Conservation (phyloP, 2,329 filamentous ascomycete genomes). For the Aspergillus neoniger region DNA sequence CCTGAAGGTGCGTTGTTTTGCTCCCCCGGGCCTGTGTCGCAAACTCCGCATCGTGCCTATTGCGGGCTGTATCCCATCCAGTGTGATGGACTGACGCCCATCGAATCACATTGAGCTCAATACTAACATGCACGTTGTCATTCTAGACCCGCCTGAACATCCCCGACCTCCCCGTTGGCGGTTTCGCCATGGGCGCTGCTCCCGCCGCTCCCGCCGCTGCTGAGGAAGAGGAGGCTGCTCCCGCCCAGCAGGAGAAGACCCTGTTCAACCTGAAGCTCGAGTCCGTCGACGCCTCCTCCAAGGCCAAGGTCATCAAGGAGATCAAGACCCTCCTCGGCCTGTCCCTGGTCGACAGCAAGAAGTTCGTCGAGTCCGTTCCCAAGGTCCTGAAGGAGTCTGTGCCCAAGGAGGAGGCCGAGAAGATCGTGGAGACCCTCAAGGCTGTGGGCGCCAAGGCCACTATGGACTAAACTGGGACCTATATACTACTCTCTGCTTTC, state of each 20-base stretch:
- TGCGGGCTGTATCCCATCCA: neutral
- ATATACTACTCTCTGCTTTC: constrained; percentile 9
- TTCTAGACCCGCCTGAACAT: constrained; percentile 88
- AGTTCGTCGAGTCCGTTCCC: constrained; percentile 97
- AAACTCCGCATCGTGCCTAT: neutral
- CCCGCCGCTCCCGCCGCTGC: constrained; percentile 61
- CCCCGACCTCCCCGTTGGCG: constrained; percentile 92
- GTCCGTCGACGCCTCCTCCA: constrained; percentile 81
- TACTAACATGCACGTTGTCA: constrained; percentile 4
- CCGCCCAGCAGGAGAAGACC: constrained; percentile 88
- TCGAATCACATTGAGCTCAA: neutral
- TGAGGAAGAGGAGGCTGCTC: constrained; percentile 84
- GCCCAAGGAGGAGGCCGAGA: constrained; percentile 98
- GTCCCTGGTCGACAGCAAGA: constrained; percentile 98
- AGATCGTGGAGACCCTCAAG: constrained; percentile 95
- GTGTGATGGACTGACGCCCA: neutral
- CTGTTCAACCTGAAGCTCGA: constrained; percentile 95
- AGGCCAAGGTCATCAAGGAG: constrained; percentile 99
- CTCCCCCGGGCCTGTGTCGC: neutral
- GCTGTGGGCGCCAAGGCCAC: constrained; percentile 82
- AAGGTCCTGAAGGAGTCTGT: constrained; percentile 99
- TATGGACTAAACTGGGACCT: constrained; percentile 73
- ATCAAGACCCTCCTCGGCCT: constrained; percentile 94
- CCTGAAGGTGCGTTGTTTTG: constrained; percentile 71
- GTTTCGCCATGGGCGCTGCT: constrained; percentile 73